Conservation (phyloP, 176 grass and related monocot species). For the Tillandsia leiboldiana region DNA sequence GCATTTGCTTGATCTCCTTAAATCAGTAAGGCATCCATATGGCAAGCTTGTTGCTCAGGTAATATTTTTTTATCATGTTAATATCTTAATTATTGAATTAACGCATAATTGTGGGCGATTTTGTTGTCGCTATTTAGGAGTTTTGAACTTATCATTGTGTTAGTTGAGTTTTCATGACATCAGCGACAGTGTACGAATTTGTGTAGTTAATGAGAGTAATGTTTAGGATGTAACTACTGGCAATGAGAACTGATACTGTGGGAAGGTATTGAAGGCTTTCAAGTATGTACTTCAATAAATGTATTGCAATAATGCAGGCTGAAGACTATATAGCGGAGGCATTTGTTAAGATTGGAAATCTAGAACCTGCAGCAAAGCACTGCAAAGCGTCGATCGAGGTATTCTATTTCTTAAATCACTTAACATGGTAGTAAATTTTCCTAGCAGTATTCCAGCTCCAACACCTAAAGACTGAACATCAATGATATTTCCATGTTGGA, state of each 20-base stretch:
- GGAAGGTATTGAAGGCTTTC: not conserved
- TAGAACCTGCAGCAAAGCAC: slow-evolving; percentile 49
- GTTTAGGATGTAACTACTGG: no score
- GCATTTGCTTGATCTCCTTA: slow-evolving; percentile 43
- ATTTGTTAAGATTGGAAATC: slow-evolving; percentile 54
- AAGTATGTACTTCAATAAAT: not conserved
- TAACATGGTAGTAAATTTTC: not conserved
- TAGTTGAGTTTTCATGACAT: no score
- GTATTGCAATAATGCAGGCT: slow-evolving; percentile 31
- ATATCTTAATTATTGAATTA: not conserved
- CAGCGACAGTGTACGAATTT: no score
- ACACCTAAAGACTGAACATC: not conserved
- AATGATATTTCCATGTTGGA: no score
- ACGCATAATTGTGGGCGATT: not conserved
- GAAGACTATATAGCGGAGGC: slow-evolving; percentile 64
- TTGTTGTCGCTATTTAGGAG: not conserved
- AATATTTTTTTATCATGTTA: slow-evolving; percentile 10
- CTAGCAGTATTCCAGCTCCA: not conserved
- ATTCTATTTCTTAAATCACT: not conserved
- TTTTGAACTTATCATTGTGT: no score
- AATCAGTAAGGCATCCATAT: slow-evolving; percentile 68
- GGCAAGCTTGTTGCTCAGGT: slow-evolving; percentile 83
- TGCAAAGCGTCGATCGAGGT: slow-evolving; percentile 77
- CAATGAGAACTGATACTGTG: not conserved
- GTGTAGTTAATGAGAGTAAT: no score